Evolutionary conservation across 495 filamentous ascomycete genomes (phyloP).

Genomic region (Pseudotulostoma volvatum): DNA sequence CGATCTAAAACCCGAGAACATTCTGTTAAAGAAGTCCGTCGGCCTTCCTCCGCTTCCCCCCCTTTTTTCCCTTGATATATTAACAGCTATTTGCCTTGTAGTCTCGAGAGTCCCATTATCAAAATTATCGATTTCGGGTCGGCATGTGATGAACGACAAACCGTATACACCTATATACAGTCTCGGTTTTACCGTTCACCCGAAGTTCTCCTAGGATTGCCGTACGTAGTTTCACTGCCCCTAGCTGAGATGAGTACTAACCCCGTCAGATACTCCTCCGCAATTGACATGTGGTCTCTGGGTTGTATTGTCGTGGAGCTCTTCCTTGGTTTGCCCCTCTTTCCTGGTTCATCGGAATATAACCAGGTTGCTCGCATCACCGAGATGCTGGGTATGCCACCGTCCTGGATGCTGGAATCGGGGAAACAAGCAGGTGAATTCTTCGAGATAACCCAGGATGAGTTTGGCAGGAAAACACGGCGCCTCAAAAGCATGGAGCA

Average conservation of each 20-base stretch:
- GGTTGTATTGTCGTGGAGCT: conserved; percentile 98
- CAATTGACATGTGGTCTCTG: conserved; percentile 99
- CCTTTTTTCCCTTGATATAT: neutral
- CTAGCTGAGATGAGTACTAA: conserved; percentile 4
- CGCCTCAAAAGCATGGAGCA: conserved; percentile 94
- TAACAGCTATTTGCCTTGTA: conserved; percentile 11
- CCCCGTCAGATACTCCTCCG: conserved; percentile 65
- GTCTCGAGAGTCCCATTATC: conserved; percentile 96
- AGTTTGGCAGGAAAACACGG: conserved; percentile 77
- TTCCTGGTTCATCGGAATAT: conserved; percentile 97
- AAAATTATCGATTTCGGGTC: conserved; percentile 99
- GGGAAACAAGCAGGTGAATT: conserved; percentile 96
- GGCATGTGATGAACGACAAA: conserved; percentile 95
- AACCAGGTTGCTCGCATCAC: conserved; percentile 96
- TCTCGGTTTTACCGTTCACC: conserved; percentile 97
- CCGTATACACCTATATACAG: conserved; percentile 99
- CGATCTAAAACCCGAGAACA: conserved; percentile 97
- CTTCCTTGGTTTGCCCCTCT: conserved; percentile 86
- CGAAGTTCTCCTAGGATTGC: conserved; percentile 83
- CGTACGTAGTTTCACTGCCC: conserved; percentile 29
- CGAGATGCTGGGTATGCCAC: conserved; percentile 94
- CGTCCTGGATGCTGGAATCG: conserved; percentile 99
- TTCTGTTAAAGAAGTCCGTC: conserved; percentile 81
- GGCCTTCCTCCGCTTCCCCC: neutral
- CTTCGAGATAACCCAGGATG: conserved; percentile 88